A percentile compares a stretch with the other conserved stretches of the same genome.
Conservation (phyloP, 2,329 filamentous ascomycete genomes). For the Botryotinia calthae region DNA sequence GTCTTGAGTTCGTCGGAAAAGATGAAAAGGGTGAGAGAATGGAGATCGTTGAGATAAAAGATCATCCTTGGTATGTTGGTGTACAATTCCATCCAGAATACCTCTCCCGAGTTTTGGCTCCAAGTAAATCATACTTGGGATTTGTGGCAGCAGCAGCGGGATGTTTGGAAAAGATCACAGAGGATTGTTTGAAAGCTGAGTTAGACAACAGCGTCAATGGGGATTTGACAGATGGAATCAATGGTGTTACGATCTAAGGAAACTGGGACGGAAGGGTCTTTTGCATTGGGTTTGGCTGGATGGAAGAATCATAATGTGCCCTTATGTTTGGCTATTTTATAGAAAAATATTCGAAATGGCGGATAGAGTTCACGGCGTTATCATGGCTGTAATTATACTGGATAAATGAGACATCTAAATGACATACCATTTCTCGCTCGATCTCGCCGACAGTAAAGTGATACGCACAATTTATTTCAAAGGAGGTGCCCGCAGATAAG, state of each 20-base stretch:
- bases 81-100: slow-evolving; percentile 93
- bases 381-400: slow-evolving; percentile 11
- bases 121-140: slow-evolving; percentile 75
- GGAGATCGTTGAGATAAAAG: slow-evolving; percentile 78
- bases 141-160: slow-evolving; percentile 70
- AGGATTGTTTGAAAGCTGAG: slow-evolving; percentile 19
- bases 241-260: slow-evolving; percentile 19
- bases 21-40: slow-evolving; percentile 76
- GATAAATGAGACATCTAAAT: background rate
- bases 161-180: slow-evolving; percentile 36
- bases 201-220: slow-evolving; percentile 14
- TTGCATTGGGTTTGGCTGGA: slow-evolving; percentile 14
- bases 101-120: slow-evolving; percentile 69
- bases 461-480: background rate
- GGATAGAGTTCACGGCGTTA: slow-evolving; percentile 12
- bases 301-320: background rate
- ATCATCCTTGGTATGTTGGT: slow-evolving; percentile 81
- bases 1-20: slow-evolving; percentile 74
- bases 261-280: background rate
- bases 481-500: background rate
- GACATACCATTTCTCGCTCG: background rate
- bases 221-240: slow-evolving; percentile 15
- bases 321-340: slow-evolving; percentile 2
- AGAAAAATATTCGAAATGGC: background rate
- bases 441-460: background rate